Percentiles rank a stretch among this genome's conserved stretches.
phyloP scores from a whole-genome alignment of 345 rosid genomes.

The Hibiscus mutabilis region DNA sequence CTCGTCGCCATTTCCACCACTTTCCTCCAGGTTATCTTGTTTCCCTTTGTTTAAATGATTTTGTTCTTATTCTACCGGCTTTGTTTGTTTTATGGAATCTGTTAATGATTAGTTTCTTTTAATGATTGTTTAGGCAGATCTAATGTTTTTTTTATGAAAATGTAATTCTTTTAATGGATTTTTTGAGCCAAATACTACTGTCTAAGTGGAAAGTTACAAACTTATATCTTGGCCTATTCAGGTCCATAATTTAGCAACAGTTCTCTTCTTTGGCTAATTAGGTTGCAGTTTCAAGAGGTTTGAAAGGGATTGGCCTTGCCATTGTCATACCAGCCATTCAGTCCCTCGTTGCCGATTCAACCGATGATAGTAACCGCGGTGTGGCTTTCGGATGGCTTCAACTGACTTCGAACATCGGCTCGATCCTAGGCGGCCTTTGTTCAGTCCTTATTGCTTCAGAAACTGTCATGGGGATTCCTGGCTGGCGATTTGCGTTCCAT shows the following conservation, averaged over 20 bases:
- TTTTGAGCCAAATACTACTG: not conserved
- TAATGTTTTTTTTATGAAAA: not conserved
- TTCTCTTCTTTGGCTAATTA: not conserved
- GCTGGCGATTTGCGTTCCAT: conserved; percentile 83
- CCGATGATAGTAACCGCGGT: conserved; percentile 72
- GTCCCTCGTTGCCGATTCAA: conserved; percentile 70
- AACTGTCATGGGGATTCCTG: conserved; percentile 57
- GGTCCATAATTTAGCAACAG: not conserved
- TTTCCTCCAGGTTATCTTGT: conserved; percentile 44
- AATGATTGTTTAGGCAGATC: not conserved
- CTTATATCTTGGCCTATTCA: not conserved
- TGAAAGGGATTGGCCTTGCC: conserved; percentile 64
- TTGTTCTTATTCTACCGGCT: conserved; percentile 7
- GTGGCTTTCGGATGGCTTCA: conserved; percentile 76
- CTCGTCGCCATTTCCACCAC: conserved; percentile 59
- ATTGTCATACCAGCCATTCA: conserved; percentile 58
- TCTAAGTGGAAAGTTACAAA: not conserved
- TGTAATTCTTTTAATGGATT: not conserved
- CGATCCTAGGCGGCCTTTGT: conserved; percentile 51
- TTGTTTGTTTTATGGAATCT: not conserved
- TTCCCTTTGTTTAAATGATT: not conserved
- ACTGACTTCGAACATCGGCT: conserved; percentile 49
- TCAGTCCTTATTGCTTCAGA: conserved; percentile 56
- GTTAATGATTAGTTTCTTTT: not conserved
- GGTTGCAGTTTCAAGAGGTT: conserved; percentile 65